Base-by-base conservation (phyloP, 192 early-diverging fungal species). In the Spinellus fusiger region DNA sequence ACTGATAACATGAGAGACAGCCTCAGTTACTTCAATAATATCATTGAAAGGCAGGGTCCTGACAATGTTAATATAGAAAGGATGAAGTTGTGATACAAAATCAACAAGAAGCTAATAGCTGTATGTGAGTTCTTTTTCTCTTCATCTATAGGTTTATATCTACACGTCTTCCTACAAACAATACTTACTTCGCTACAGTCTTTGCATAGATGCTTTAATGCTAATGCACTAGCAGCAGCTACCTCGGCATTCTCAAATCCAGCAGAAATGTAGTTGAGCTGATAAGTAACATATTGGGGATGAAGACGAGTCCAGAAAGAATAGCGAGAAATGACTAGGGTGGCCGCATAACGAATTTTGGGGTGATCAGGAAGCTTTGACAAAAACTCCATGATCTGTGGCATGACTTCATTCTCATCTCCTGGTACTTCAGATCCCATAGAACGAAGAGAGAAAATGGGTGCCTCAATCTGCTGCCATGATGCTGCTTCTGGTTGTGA, bases 391-490 rank as follows among this genome's bases (percentile, higher is more conserved):
- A 99, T 96, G 37, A 99, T 91, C 68, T 86, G 81, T 23, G 93
- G 94, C 70, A 99, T 71, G 29, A 94, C 76, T 25, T 78, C 79
- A 32, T 80, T 78, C 68, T 97, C 94, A 23, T 79, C 65, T 7
- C 80, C 70, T 1, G 77, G 73, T 18, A 98, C 80, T 53, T 89
- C 86, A 9, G 92, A 82, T 16, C 95, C 95, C 91, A 99, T 94
- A 1, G 93, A 87, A 0, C 97, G 84, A 34, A 99, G 64, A 0
- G 96, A 82, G 80, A 98, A 96, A 48, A 98, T 77, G 10, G 94
- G 88, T 1, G 96, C 95, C 75, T 99, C 97, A 56, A 97, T 84
- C 34, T 87, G 85, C 65, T 97, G 95, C 97, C 97, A 99, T 13
- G 74, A 76, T 25, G 75, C 59, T 13, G 70, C 50, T 15, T 51